Base-by-base conservation (phyloP, 768 basidiomycete genomes). In the Lyophyllum semitale region DNA sequence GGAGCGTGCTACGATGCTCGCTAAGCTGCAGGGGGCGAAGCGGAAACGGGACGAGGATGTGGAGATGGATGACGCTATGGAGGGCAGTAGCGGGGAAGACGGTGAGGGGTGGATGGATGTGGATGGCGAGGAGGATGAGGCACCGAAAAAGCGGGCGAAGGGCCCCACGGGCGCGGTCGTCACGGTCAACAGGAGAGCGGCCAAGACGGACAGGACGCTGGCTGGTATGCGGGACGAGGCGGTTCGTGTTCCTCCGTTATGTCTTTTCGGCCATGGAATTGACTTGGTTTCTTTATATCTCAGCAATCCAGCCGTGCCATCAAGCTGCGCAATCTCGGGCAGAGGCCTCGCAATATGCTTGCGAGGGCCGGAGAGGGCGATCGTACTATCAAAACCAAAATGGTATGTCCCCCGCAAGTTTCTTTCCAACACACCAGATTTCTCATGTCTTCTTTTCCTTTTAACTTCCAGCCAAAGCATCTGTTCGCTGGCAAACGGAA, bases 301-400 rank as follows among this genome's bases (percentile, higher is more conserved):
- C 60, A 91, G 87, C 93, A 97, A 87, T 84, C 79, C 29, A 77
- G 84, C 57, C 88, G 87, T 67, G 92, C 96, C 17, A 74, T 83
- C 69, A 84, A 88, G 66, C 78, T 98, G 54, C 89, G 92, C 61
- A 91, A 93, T 64, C 82, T 96, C 51, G 88, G 88, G 6, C 94
- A 96, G 69, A 81, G 96, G 61, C 83, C 82, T 51, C 88, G 93
- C 56, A 96, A 96, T 70, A 84, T 85, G 79, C 80, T 86, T 41
- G 96, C 93, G 23, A 93, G 89, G 68, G 95, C 95, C 35, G 92
- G 91, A 55, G 96, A 99, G 80, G 79, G 84, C 55, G 93, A 95
- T 75, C 85, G 91, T 60, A 81, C 81, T 11, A 93, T 93, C 74
- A 81, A 76, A 66, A 80, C 79, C 59, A 93, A 93, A 81, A 93